Evolutionary conservation across 164 flowering plant species (phyloP).

Genomic region (Taxillus chinensis): DNA sequence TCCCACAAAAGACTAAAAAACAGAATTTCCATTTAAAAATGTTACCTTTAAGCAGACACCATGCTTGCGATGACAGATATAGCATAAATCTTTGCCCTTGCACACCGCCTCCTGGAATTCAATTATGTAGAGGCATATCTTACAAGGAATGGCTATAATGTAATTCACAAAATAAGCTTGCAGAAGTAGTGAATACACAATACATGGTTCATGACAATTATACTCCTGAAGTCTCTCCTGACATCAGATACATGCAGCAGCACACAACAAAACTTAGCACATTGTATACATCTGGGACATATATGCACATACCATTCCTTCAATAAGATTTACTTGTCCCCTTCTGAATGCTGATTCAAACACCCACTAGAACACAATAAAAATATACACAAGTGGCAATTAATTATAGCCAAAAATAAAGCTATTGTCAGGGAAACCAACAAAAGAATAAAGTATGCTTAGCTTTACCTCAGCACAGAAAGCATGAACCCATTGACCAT

Average conservation of each 20-base stretch:
- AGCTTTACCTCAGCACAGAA: constrained; percentile 86
- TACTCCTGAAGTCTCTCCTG: neutral
- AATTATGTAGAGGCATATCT: neutral
- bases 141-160: neutral
- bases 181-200: neutral
- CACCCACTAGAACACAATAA: constrained; percentile 53
- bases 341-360: constrained; percentile 71
- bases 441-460: neutral
- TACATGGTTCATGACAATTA: neutral
- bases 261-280: neutral
- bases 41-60: constrained; percentile 87
- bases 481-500: constrained; percentile 92
- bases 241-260: neutral
- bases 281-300: neutral
- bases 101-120: constrained; percentile 44
- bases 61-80: constrained; percentile 47
- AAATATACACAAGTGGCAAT: neutral
- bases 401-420: neutral
- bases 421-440: neutral
- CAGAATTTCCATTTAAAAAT: neutral
- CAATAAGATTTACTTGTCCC: constrained; percentile 75
- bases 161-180: neutral
- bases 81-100: constrained; percentile 50
- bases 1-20: neutral
- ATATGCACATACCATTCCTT: constrained; percentile 67